Evolutionary conservation across 2,329 filamentous ascomycete species (phyloP).

Genomic region (Clathrospora elynae): DNA sequence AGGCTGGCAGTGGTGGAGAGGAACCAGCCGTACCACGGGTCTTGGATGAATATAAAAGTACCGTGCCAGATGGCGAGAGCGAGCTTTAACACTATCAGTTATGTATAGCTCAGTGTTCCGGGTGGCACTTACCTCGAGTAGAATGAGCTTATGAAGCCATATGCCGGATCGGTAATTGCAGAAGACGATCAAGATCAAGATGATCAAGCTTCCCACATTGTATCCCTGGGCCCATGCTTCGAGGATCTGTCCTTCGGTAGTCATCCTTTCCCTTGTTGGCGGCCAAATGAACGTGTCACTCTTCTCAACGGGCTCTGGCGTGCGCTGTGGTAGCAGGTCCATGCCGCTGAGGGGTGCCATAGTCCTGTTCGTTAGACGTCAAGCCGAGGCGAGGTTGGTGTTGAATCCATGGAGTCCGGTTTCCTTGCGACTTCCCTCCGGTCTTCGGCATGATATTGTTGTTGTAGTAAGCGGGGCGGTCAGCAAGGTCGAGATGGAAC

Average conservation of each 20-base stretch:
- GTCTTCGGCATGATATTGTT: too few relatives aligned
- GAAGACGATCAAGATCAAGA: slow-evolving; percentile 45
- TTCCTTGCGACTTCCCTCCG: not conserved
- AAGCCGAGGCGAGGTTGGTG: not conserved
- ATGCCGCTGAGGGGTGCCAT: slow-evolving; percentile 34
- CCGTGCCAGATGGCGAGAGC: slow-evolving; percentile 46
- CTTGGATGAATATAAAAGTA: slow-evolving; percentile 43
- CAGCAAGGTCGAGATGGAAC: slow-evolving; percentile 1
- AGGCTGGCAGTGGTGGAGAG: slow-evolving; percentile 42
- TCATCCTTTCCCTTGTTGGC: slow-evolving; percentile 34
- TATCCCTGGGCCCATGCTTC: slow-evolving; percentile 48
- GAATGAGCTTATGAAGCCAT: slow-evolving; percentile 43
- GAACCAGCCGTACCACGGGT: slow-evolving; percentile 44
- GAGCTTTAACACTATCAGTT: slow-evolving; percentile 32
- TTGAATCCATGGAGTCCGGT: slow-evolving; percentile 5
- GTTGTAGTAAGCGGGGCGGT: not conserved
- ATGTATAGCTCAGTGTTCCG: not conserved
- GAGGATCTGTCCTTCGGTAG: slow-evolving; percentile 36
- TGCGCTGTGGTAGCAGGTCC: slow-evolving; percentile 17
- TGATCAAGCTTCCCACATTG: slow-evolving; percentile 42
- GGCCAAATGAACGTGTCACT: slow-evolving; percentile 35
- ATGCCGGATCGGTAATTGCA: slow-evolving; percentile 45
- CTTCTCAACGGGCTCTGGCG: slow-evolving; percentile 23
- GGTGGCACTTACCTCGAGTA: slow-evolving; percentile 34
- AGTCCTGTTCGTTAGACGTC: not conserved